Percentiles rank a stretch among this genome's conserved stretches.
Evolutionary conservation across 2,329 filamentous ascomycete genomes (phyloP).

Genomic region (Fusarium beomiforme): DNA sequence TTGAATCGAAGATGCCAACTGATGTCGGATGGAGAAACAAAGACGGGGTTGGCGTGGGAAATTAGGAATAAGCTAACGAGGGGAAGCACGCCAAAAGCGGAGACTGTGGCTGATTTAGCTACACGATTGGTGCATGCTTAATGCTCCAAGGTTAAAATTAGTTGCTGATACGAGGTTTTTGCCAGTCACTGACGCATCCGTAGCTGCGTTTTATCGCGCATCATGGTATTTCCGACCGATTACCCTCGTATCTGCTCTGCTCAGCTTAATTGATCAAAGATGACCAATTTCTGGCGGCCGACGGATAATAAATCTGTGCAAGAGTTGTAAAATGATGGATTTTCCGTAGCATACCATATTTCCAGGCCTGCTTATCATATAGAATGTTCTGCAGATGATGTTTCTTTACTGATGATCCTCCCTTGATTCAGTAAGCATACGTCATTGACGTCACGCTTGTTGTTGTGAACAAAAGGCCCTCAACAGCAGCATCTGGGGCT

Average conservation of each 20-base stretch:
- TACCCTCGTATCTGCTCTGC: background rate
- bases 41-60: background rate
- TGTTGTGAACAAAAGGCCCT: too few relatives aligned
- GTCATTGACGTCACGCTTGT: background rate
- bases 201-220: background rate
- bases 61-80: conserved; percentile 8
- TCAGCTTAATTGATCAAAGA: background rate
- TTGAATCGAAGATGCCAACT: background rate
- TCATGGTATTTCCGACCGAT: background rate
- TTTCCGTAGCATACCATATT: accelerated
- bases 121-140: background rate
- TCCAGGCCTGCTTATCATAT: too few relatives aligned
- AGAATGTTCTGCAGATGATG: background rate
- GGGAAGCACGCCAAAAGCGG: background rate
- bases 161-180: background rate
- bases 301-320: background rate
- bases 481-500: too few relatives aligned
- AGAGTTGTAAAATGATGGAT: background rate
- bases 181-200: background rate
- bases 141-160: background rate
- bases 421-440: background rate
- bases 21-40: conserved; percentile 2
- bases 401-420: background rate
- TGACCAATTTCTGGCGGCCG: background rate
- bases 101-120: background rate